Percentiles rank a stretch among this genome's conserved stretches.
phyloP scores from a whole-genome alignment of 2,329 filamentous ascomycete genomes.

The Colletotrichum sojae region DNA sequence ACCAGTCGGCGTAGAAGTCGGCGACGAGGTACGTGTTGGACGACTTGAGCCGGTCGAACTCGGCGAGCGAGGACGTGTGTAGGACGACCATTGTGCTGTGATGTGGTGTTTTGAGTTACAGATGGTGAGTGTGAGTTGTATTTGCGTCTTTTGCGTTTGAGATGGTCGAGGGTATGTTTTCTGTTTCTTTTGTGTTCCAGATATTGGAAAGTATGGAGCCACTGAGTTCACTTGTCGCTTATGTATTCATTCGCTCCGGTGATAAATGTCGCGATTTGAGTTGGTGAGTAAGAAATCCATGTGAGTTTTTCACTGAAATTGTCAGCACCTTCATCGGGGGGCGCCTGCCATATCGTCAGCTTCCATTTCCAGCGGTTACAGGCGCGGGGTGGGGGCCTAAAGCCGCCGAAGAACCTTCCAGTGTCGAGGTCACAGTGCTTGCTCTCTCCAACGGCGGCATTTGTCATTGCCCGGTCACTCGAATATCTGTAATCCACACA shows the following conservation, averaged over 20 bases:
- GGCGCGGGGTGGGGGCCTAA: conserved; percentile 6
- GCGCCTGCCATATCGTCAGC: conserved; percentile 8
- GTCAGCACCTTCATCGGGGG: conserved; percentile 3
- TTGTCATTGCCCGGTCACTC: background rate
- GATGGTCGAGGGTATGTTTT: background rate
- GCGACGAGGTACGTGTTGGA: conserved; percentile 66
- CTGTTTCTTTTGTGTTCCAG: background rate
- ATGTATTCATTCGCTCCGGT: background rate
- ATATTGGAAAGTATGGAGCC: background rate
- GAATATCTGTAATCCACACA: conserved; percentile 8
- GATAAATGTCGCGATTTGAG: background rate
- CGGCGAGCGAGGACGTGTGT: conserved; percentile 57
- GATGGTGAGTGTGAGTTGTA: background rate
- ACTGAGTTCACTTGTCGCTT: background rate
- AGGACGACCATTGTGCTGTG: conserved; percentile 49
- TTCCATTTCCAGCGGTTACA: conserved; percentile 16
- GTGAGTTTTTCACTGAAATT: background rate
- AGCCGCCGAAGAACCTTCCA: conserved; percentile 33
- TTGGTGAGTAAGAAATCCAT: background rate
- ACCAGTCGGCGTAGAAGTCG: conserved; percentile 74
- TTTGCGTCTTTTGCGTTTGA: background rate
- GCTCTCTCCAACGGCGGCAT: conserved; percentile 2
- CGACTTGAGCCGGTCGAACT: conserved; percentile 65
- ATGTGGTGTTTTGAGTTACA: background rate
- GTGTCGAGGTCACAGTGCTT: conserved; percentile 4